Evolutionary conservation across 495 filamentous ascomycete genomes (phyloP).

Genomic region (Penicillium herquei): DNA sequence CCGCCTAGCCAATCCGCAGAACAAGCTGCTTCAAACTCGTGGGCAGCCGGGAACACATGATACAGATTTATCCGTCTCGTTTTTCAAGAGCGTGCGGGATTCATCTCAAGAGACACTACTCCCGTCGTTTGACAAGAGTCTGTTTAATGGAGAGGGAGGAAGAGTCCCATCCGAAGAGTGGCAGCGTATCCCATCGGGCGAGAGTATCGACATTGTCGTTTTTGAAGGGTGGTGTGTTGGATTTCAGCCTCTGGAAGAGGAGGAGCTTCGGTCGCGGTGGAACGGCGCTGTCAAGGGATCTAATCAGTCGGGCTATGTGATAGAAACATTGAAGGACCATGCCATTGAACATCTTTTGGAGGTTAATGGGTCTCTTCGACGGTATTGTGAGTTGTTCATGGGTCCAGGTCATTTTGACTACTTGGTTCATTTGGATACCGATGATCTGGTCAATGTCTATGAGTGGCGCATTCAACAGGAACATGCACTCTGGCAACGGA

Average conservation of each 20-base stretch:
- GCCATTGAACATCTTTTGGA: slow-evolving; percentile 11
- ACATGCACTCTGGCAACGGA: slow-evolving; percentile 8
- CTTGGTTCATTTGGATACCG: slow-evolving; percentile 16
- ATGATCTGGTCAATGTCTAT: slow-evolving; percentile 19
- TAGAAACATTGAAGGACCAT: slow-evolving; percentile 14
- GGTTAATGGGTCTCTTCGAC: slow-evolving; percentile 8
- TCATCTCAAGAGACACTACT: slow-evolving; percentile 4
- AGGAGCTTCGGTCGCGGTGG: slow-evolving; percentile 2
- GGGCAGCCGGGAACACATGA: slow-evolving; percentile 21
- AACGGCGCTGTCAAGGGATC: not conserved
- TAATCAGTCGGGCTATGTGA: not conserved
- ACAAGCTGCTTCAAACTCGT: slow-evolving; percentile 14
- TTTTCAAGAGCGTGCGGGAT: slow-evolving; percentile 11
- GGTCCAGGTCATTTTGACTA: slow-evolving; percentile 15
- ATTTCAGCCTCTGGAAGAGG: slow-evolving; percentile 12
- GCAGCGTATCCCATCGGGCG: slow-evolving; percentile 5
- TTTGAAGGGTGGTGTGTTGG: slow-evolving; percentile 23
- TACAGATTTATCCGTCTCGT: slow-evolving; percentile 8
- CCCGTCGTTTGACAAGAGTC: slow-evolving; percentile 20
- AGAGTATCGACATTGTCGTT: slow-evolving; percentile 12
- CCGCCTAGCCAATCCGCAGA: slow-evolving; percentile 4
- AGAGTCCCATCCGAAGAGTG: slow-evolving; percentile 8
- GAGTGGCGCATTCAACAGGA: slow-evolving; percentile 17
- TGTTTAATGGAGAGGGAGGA: slow-evolving; percentile 19
- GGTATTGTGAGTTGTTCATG: slow-evolving; percentile 19